Evolutionary conservation across 2,329 filamentous ascomycete genomes (phyloP), one percentile per base, ranked within the genome.

Genomic region (Pseudogymnoascus sp.): DNA sequence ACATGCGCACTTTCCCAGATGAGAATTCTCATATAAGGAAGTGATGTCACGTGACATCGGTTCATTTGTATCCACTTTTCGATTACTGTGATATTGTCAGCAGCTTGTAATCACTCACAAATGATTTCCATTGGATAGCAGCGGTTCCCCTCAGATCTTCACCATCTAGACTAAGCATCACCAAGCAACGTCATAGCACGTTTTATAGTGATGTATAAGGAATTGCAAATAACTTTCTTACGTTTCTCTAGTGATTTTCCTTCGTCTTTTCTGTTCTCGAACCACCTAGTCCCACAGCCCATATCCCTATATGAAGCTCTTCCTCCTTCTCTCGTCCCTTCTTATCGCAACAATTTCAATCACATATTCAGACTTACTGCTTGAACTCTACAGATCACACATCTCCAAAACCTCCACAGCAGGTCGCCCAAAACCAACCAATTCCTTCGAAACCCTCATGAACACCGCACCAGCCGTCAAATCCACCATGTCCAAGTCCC

Each of bases 401-500:
- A 47, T n/a, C 35, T 21, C 40, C 33, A 40, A 12, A 40, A 40
- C 16, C 12, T 16, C 37, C 11, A 56, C 28, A 12, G 42, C 35
- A 35, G n/a, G 25, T 8, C 18, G 25, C 35, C 18, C 62, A 40
- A 12, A 44, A 60, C 28, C 53, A 18, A 60, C 25, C 47, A 40
- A 44, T 21, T 40, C 63, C 12, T 14, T 50, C 33, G 61, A 63
- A 35, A 37, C 21, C 14, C 33, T 42, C 53, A 73, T 73, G 70
- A 71, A 63, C 62, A 62, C 63, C 12, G 50, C 64, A 67, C 77
- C 73, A 69, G 63, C 67, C 21, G 62, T 73, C 68, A 76, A 73
- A 68, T 67, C 66, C 63, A 77, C 77, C 70, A 88, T 88, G 84
- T 80, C 84, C 63, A 85, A 84, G 74, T 77, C 82, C 40, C 83